Evolutionary conservation across 2,329 filamentous ascomycete species (phyloP), one percentile per base, ranked within the genome.

Genomic region (Cercospora zeina): DNA sequence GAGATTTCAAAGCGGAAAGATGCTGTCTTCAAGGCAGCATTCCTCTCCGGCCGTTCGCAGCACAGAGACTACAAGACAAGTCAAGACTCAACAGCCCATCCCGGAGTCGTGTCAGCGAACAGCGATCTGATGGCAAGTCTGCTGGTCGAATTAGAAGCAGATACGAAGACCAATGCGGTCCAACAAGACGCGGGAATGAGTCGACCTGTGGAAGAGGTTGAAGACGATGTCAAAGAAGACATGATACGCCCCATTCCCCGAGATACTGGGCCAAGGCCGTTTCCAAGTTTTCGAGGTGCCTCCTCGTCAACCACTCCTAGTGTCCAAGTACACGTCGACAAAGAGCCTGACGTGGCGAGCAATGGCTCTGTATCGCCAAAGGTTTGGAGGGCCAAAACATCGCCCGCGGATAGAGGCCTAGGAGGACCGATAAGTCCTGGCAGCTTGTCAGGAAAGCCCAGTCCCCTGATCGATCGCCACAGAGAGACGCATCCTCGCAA

Each of bases 361-460:
- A 34, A 54, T 9, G 53, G 39, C 6, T 5, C 19, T n/a, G 19
- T n/a, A 8, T 21, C 51, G 16, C 36, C 54, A 4, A 59, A 59
- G 30, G 62, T 51, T 14, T 62, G 55, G 58, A 63, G 60, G 21
- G 63, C 63, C 13, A 65, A 65, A 45, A 65, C 63, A 42, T 65
- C 59, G 14, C 63, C 63, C 11, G 56, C 45, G 19, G 53, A 55
- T 21, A 62, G 63, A 19, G 63, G 63, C 11, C 56, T 55, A 19
- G 50, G 63, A 21, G 60, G 57, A 2, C 24, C 42, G 9, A 19
- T 63, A n/a, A 21, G 14, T 11, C 21, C 34, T 53, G 16, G 36
- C 14, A 36, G 39, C 16, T 2, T 34, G 10, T 47, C 50, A 14
- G 37, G 37, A 6, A 34, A 36, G 30, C 36, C 47, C 10, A 51